These are phyloP conservation scores for Ceratorhiza oryzae-sativae DNA, from an alignment of 1,284 basidiomycete genomes.

Conservation along the genomic window DNA sequence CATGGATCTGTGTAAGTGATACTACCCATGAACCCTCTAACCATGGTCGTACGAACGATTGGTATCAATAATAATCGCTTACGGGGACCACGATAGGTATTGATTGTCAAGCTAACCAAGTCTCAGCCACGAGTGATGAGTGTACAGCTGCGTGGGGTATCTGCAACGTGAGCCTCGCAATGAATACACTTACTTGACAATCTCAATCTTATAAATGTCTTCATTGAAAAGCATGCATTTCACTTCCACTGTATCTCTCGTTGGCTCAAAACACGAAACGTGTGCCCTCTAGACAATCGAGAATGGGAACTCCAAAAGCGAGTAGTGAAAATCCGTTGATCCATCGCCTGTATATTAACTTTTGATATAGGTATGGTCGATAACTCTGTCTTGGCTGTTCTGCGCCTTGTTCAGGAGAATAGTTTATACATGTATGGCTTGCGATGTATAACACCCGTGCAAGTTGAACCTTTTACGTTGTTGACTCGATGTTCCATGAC, in stretches of 20 bases:
- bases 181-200: slow-evolving; percentile 4
- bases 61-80: slow-evolving; percentile 25
- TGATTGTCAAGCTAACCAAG: slow-evolving; percentile 99
- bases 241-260: slow-evolving; percentile 99
- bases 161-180: slow-evolving; percentile 83
- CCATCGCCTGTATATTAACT: not conserved
- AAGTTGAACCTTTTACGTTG: too few relatives aligned
- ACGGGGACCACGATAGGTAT: slow-evolving; percentile 71
- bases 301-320: slow-evolving; percentile 96
- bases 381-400: not conserved
- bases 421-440: not conserved
- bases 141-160: slow-evolving; percentile 99
- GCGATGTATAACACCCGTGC: not conserved
- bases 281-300: slow-evolving; percentile 97
- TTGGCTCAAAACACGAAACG: slow-evolving; percentile 99
- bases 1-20: slow-evolving; percentile 91
- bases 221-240: slow-evolving; percentile 85
- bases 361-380: slow-evolving; percentile 29
- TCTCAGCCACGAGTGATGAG: slow-evolving; percentile 94
- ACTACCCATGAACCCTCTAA: not conserved
- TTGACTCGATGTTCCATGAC: too few relatives aligned
- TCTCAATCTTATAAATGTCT: not conserved
- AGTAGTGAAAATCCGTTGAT: slow-evolving; percentile 48
- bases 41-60: not conserved
- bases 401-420: not conserved